Conservation (phyloP, 768 basidiomycete genomes). For the Boletus vinaceobasis region DNA sequence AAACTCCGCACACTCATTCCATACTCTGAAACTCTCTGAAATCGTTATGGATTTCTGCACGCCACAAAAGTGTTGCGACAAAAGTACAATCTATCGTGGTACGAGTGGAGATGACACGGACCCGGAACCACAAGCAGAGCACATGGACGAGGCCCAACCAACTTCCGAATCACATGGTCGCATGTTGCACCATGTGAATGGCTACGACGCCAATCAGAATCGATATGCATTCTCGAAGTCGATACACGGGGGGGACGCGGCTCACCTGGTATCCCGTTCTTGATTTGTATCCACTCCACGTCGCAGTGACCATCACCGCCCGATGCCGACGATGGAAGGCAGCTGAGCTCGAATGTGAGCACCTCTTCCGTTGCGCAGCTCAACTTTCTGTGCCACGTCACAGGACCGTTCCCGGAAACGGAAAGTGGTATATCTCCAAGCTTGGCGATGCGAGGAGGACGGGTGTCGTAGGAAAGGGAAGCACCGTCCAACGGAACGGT, state of each 20-base stretch:
- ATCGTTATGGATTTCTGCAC: no score
- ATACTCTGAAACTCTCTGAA: no score
- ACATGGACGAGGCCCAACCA: no score
- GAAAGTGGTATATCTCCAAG: neutral
- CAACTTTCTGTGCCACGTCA: conserved; percentile 11
- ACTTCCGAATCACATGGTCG: conserved; percentile 2
- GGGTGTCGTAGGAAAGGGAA: conserved; percentile 8
- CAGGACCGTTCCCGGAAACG: neutral
- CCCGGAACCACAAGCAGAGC: neutral
- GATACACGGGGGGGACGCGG: no score
- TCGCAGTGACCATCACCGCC: conserved; percentile 1
- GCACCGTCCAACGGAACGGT: conserved; percentile 7
- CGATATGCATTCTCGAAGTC: no score
- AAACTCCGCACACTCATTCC: no score
- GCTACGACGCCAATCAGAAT: conserved; percentile 1
- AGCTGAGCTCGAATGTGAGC: conserved; percentile 10
- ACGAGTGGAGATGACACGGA: neutral
- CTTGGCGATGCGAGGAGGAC: conserved; percentile 3
- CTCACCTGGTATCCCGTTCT: conserved; percentile 9
- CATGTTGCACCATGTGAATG: conserved; percentile 11
- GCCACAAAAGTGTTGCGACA: no score
- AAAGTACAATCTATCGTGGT: no score
- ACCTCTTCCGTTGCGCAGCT: conserved; percentile 9
- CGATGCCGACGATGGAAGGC: conserved; percentile 2
- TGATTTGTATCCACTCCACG: conserved; percentile 12